Percentiles rank a stretch among this genome's conserved stretches.
Conservation (phyloP, 2,329 filamentous ascomycete genomes). For the Diaporthe eres region DNA sequence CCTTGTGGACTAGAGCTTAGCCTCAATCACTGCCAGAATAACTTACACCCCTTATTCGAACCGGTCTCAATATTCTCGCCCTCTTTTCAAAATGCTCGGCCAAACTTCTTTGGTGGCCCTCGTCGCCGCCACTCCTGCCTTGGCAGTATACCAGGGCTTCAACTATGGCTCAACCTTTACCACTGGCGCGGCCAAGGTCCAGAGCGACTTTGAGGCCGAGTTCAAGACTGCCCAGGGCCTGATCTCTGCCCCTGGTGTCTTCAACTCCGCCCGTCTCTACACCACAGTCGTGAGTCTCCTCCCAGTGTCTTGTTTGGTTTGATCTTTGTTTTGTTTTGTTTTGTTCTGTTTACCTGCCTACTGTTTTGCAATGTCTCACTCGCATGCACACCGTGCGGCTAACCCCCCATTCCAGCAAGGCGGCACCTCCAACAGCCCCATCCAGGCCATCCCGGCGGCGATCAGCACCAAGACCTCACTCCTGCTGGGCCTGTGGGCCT, state of each 20-base stretch:
- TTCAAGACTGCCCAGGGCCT: constrained; percentile 77
- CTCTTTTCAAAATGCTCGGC: constrained; percentile 35
- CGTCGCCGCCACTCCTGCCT: constrained; percentile 34
- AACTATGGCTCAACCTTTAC: constrained; percentile 79
- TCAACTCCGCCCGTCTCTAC: constrained; percentile 79
- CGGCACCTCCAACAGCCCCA: constrained; percentile 75
- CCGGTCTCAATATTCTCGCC: background rate
- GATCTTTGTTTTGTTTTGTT: background rate
- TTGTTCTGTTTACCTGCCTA: background rate
- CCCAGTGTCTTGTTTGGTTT: background rate
- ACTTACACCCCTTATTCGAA: background rate
- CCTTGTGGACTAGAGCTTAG: constrained; percentile 26
- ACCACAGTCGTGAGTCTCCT: constrained; percentile 68
- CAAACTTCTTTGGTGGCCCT: constrained; percentile 35
- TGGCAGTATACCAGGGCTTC: constrained; percentile 72
- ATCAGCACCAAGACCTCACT: constrained; percentile 84
- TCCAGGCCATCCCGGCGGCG: constrained; percentile 84
- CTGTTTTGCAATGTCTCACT: constrained; percentile 6
- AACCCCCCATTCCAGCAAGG: constrained; percentile 60
- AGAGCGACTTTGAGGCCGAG: constrained; percentile 78
- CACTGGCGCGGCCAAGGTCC: constrained; percentile 70
- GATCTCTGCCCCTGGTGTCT: constrained; percentile 71
- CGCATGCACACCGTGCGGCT: constrained; percentile 2
- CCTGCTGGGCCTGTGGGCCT: constrained; percentile 88
- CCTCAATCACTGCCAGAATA: constrained; percentile 27